Evolutionary conservation across 495 filamentous ascomycete genomes (phyloP), one percentile per base, ranked within the genome.

Genomic region (Durotheca rogersii): DNA sequence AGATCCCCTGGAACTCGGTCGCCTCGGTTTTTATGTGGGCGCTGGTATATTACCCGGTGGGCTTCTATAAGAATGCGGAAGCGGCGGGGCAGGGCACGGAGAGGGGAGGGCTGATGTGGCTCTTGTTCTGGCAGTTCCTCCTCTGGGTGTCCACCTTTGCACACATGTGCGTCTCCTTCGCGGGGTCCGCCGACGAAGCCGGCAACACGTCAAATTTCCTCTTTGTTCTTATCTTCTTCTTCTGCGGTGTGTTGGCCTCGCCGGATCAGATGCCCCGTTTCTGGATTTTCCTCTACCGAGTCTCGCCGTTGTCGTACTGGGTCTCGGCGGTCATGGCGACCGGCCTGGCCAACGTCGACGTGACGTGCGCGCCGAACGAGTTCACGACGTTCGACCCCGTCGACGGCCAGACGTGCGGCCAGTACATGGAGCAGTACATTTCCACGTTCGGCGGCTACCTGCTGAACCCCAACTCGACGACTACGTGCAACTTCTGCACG

Each of bases 1-100:
- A 92, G 64, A 60, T 90, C 1, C 84, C 83, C 0, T 90, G 86
- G 84, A 84, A 87, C 52, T 76, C 81, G 1, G 57, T 89, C n/a
- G 80, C 84, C 71, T 77, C 83, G 1, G 73, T 82, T 0, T 66
- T 89, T 14, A 77, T 87, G 55, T 89, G 75, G 67, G 70, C 87
- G 51, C 78, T 70, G 47, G 89, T 83, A 80, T 91, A 90, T 64
- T 92, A 89, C 61, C 88, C 87, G 7, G 77, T 89, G 35, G 89
- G 88, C 0, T 75, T 93, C 0, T 84, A 86, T 60, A 64, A 69
- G 29, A 91, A 95, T 61, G 81, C 86, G 1, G 67, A 72, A 10
- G 72, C 78, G 0, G 79, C 81, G 2, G 69, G 75, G 40, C 53
- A 72, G 25, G 73, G 80, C 6, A 55, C 67, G 14, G 73, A 83